Conservation (phyloP, 106 monocot genomes). For the Gastrodia elata region DNA sequence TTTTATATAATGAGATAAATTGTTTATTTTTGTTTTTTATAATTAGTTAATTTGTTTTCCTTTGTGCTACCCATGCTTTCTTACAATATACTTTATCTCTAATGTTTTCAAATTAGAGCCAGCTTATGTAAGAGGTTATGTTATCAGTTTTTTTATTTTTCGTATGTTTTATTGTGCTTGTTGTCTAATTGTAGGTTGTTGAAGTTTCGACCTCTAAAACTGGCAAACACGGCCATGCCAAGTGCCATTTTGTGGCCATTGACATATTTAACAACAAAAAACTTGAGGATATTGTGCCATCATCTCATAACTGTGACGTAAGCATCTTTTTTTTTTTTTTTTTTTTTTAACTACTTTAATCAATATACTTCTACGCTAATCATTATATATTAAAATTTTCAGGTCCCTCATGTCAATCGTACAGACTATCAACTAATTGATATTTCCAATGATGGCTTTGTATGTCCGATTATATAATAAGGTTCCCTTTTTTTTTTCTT, state of each 20-base stretch:
- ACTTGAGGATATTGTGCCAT: conserved; percentile 28
- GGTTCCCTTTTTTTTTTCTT: neutral
- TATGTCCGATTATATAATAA: neutral
- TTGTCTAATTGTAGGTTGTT: conserved; percentile 9
- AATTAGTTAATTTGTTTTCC: neutral
- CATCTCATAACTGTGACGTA: conserved; percentile 28
- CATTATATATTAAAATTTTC: neutral
- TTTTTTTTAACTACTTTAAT: neutral
- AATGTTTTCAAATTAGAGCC: neutral
- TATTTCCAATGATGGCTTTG: conserved; percentile 17
- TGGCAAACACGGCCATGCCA: conserved; percentile 22
- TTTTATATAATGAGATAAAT: neutral
- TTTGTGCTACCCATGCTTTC: neutral
- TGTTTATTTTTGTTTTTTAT: neutral
- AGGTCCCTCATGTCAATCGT: conserved; percentile 22
- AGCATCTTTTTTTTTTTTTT: neutral
- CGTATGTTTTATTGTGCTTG: neutral
- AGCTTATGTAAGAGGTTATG: neutral
- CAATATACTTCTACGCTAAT: neutral
- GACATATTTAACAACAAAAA: conserved; percentile 22
- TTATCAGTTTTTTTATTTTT: neutral
- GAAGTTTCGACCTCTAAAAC: conserved; percentile 23
- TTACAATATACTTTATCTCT: neutral
- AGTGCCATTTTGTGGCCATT: conserved; percentile 23
- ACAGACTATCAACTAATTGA: conserved; percentile 20